Evolutionary conservation across 2,329 filamentous ascomycete species (phyloP), one percentile per base, ranked within the genome.

Genomic region (Aspergillus pseudonomiae): DNA sequence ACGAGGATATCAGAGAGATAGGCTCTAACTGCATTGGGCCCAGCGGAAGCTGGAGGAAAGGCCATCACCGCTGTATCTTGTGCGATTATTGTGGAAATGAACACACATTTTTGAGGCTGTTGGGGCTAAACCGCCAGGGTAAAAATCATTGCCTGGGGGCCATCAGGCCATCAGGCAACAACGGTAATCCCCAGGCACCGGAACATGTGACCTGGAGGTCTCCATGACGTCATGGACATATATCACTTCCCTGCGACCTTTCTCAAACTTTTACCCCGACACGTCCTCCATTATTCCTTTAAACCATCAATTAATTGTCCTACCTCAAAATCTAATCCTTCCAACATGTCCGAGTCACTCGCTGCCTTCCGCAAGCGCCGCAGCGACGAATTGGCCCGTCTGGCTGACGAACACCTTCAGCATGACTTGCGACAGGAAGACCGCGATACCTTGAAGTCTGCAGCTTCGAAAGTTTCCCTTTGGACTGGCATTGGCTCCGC

Each of bases 401-500:
- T 89, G 4, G 87, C 86, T 21, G 83, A 87, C 65, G 76, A 87
- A 66, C 87, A 89, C 72, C 73, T 87, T 61, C 78, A 88, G 67
- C 81, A 87, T 63, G 86, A 89, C 68, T 80, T 88, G 43, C 79
- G 78, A n/a, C 77, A 84, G 56, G 80, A 82, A 30, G 89, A 91
- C 71, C 87, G 88, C 57, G 83, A 87, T 41, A 80, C 81, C 0
- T 79, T 91, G 21, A 79, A 82, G 50, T 80, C 75, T 21, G 88
- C 88, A 6, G 86, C 86, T 6, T 74, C 72, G 7, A 86, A 84
- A 62, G 81, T 90, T 32, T 81, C 81, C 10, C 80, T 78, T 1
- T 84, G 87, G 69, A 83, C 88, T 1, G 80, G 82, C 4, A 69
- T 90, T 62, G 89, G 88, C 39, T 88, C 88, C 1, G 71, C 86